Conservation (phyloP, 306 rosid species). For the Morella rubra region DNA sequence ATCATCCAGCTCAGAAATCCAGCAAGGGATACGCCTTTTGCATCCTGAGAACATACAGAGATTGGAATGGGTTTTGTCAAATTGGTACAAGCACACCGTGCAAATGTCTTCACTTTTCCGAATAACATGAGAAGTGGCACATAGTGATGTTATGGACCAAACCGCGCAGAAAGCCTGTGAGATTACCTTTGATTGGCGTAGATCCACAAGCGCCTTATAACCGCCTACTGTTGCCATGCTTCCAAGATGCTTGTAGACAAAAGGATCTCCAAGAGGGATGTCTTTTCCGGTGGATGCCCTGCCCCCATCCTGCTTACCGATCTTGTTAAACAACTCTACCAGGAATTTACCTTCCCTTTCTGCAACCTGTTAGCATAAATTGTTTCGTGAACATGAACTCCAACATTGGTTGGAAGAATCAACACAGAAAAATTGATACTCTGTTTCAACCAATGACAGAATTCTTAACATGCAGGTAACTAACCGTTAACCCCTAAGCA, state of each 20-base stretch:
- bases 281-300: constrained; percentile 63
- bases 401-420: no score
- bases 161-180: background rate
- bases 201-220: constrained; percentile 85
- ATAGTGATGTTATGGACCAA: background rate
- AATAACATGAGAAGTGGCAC: background rate
- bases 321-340: constrained; percentile 65
- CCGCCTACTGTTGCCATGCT: constrained; percentile 94
- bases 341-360: constrained; percentile 86
- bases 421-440: background rate
- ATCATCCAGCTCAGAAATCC: constrained; percentile 86
- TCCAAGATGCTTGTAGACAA: constrained; percentile 84
- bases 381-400: background rate
- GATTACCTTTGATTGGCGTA: constrained; percentile 78
- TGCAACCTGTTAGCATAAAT: constrained; percentile 61
- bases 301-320: constrained; percentile 69
- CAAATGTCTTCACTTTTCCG: no score
- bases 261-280: constrained; percentile 66
- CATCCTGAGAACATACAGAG: constrained; percentile 46
- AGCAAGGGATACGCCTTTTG: constrained; percentile 74
- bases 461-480: background rate
- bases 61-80: background rate
- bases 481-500: background rate
- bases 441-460: background rate
- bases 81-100: background rate